Evolutionary conservation across 306 rosid genomes (phyloP).

Genomic region (Quercus parvula): DNA sequence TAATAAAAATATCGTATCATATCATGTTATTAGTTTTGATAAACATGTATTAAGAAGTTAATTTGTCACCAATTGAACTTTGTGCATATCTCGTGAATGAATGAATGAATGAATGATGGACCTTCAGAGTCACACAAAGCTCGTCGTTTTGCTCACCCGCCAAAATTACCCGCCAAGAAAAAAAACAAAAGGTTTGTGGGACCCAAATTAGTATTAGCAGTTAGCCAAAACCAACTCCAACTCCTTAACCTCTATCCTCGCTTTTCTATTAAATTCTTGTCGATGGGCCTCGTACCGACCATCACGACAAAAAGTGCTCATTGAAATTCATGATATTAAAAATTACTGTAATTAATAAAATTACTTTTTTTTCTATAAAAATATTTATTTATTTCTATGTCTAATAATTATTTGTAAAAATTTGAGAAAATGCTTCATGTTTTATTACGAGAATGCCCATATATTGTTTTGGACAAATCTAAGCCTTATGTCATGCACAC

Average conservation of each 20-base stretch:
- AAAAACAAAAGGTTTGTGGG: slow-evolving; percentile 8
- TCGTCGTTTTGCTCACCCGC: slow-evolving; percentile 36
- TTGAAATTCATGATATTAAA: background rate
- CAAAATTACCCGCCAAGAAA: slow-evolving; percentile 43
- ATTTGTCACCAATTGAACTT: no score
- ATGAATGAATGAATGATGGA: no score
- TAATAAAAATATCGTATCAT: no score
- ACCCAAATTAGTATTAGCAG: slow-evolving; percentile 3
- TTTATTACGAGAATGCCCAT: no score
- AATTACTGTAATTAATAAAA: no score
- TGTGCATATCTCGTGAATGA: no score
- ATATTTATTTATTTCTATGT: no score
- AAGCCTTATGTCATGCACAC: no score
- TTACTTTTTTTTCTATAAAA: no score
- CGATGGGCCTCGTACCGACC: slow-evolving; percentile 19
- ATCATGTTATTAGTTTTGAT: background rate
- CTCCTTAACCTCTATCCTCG: slow-evolving; percentile 18
- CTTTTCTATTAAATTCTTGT: slow-evolving; percentile 28
- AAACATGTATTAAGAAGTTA: background rate
- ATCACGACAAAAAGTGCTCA: background rate
- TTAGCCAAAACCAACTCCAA: background rate
- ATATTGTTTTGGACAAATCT: no score
- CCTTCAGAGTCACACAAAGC: background rate
- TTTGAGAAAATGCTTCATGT: no score
- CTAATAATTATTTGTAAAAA: no score